Percentiles rank a stretch among this genome's conserved stretches.
Evolutionary conservation across 1,139 yeast species (phyloP).

Genomic region (Yamadazyma dushanensis): DNA sequence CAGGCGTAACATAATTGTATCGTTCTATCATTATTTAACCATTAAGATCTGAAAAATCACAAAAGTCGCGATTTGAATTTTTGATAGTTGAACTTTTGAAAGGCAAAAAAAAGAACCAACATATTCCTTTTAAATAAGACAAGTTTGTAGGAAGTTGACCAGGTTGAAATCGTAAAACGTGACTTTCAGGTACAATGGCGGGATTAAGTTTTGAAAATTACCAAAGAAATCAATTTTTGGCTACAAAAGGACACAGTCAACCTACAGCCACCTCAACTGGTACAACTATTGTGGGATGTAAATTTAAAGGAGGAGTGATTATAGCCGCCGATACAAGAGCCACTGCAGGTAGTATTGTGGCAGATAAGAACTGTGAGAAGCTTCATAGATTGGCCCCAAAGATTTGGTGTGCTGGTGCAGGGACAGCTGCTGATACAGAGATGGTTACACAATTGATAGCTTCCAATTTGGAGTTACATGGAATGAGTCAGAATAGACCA

Average conservation of each 20-base stretch:
- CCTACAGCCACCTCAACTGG: constrained; percentile 97
- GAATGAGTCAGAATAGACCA: constrained; percentile 75
- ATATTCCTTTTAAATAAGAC: neutral
- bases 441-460: constrained; percentile 92
- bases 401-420: constrained; percentile 99
- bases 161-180: no score
- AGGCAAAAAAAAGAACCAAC: constrained; percentile 5
- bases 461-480: constrained; percentile 86
- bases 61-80: neutral
- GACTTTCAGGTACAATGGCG: no score
- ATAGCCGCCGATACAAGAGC: constrained; percentile 99
- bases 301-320: constrained; percentile 89
- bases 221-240: constrained; percentile 78
- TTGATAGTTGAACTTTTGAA: neutral
- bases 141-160: neutral
- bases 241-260: constrained; percentile 68
- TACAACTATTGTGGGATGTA: constrained; percentile 96
- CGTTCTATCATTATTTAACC: constrained; percentile 6
- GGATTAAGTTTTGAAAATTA: constrained; percentile 92
- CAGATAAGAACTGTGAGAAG: constrained; percentile 97
- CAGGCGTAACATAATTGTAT: constrained; percentile 47
- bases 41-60: neutral
- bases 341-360: constrained; percentile 92
- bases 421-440: constrained; percentile 99
- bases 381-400: constrained; percentile 87